phyloP scores from a whole-genome alignment of 352 stramenopile genomes.

The Phytophthora sp. region DNA sequence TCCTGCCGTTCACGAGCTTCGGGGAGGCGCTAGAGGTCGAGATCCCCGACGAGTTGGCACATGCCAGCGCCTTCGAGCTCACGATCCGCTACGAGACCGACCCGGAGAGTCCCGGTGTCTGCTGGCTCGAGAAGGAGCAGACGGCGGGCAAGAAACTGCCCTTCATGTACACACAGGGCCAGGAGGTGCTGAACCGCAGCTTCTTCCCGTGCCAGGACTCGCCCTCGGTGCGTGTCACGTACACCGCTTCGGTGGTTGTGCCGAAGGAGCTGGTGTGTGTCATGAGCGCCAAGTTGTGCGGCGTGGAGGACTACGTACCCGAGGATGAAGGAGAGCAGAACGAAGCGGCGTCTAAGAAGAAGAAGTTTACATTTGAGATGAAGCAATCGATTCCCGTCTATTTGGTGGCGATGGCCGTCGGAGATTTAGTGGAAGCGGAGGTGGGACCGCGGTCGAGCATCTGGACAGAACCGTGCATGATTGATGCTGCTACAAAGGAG shows the following conservation, averaged over 20 bases:
- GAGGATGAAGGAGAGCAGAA: constrained; percentile 19
- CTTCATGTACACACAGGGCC: constrained; percentile 88
- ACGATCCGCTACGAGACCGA: constrained; percentile 71
- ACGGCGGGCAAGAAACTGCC: constrained; percentile 78
- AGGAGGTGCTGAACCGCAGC: constrained; percentile 87
- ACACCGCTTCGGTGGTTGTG: constrained; percentile 92
- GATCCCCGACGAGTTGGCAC: constrained; percentile 37
- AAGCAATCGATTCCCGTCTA: constrained; percentile 87
- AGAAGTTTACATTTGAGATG: constrained; percentile 78
- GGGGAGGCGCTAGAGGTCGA: constrained; percentile 61
- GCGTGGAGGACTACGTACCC: constrained; percentile 24
- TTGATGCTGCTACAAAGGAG: constrained; percentile 73
- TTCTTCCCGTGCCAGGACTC: constrained; percentile 93
- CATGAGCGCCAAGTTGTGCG: constrained; percentile 76
- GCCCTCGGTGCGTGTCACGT: constrained; percentile 96
- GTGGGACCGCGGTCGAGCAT: constrained; percentile 77
- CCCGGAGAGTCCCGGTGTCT: constrained; percentile 71
- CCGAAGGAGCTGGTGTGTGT: constrained; percentile 91
- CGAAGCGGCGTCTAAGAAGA: constrained; percentile 18
- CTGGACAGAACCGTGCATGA: constrained; percentile 85
- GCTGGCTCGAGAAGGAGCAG: constrained; percentile 85
- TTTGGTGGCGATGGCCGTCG: constrained; percentile 83
- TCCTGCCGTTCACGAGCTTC: constrained; percentile 72
- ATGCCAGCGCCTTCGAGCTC: constrained; percentile 28
- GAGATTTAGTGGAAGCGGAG: constrained; percentile 69